Base-by-base conservation (phyloP, 2,329 filamentous ascomycete genomes). In the Colletotrichum shisoi region DNA sequence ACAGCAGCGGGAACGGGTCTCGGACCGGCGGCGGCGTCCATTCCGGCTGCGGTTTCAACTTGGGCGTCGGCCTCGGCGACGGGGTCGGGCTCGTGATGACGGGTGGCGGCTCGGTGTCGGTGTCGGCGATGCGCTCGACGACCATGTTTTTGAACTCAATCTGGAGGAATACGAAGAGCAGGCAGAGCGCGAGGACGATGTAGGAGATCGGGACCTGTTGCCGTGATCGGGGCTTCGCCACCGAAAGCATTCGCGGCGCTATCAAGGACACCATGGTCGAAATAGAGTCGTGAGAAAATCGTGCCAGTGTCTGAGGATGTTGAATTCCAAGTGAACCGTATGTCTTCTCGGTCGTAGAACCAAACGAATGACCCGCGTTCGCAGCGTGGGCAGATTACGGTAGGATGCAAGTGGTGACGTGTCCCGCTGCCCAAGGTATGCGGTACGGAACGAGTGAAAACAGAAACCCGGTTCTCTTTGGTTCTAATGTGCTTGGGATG, bases 1-100 rank as follows among this genome's bases (percentile, higher is more conserved):
- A 71, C 7, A 82, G 73, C 1, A 76, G 72, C 3, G 80, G 80
- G 65, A 83, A 83, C 17, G 81, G 81, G 37, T 83, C 80, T 42
- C 72, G 68, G 63, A 82, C 70, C 2, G 78, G 79, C n/a, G 78
- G 77, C 7, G 77, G 77, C 4, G 67, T 72, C 69, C 73, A 65
- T 40, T 49, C 48, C 15, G 66, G 63, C 8, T 42, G 24, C 4
- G 62, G 63, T 40, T 68, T 68, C 40, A 67, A 68, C 17, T 49
- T 67, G 4, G 66, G 62, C 34, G 44, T 59, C n/a, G 46, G 44
- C 2, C 13, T 40, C 34, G 37, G 6, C 11, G 51, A n/a, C 15
- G 46, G 24, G 3, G 12, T 21, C 8, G 37, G 39, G 58, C 58
- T 61, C 27, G 49, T 37, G 31, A 39, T 27, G 39, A 3, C 9